A percentile compares a stretch with the other conserved stretches of the same genome.
Conservation (phyloP, 2,329 filamentous ascomycete species). For the Blastomyces emzantsi region DNA sequence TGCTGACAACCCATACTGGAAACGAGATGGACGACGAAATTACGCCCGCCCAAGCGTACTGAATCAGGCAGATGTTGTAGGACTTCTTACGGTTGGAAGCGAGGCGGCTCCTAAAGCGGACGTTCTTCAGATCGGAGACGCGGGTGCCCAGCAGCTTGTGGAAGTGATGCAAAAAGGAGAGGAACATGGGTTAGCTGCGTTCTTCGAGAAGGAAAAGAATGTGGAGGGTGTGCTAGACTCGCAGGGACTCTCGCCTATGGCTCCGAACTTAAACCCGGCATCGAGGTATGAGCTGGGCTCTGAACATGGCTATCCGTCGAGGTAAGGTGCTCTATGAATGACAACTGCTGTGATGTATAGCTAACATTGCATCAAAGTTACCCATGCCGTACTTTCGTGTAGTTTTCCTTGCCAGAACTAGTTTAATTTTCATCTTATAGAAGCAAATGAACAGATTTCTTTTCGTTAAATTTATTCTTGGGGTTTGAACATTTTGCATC, state of each 20-base stretch:
- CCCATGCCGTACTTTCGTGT: constrained; percentile 40
- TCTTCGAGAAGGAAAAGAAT: constrained; percentile 58
- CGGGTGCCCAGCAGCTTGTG: constrained; percentile 64
- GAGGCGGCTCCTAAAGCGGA: constrained; percentile 72
- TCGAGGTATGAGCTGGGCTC: constrained; percentile 55
- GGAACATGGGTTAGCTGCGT: constrained; percentile 60
- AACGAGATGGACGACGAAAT: constrained; percentile 73
- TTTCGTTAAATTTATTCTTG: neutral
- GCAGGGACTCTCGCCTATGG: constrained; percentile 77
- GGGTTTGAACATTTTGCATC: neutral
- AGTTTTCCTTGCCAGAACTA: constrained; percentile 12
- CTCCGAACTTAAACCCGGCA: constrained; percentile 55
- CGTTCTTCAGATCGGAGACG: constrained; percentile 61
- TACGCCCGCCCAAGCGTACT: constrained; percentile 77
- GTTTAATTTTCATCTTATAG: constrained; percentile 1
- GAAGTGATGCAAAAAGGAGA: constrained; percentile 65
- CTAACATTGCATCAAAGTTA: constrained; percentile 28
- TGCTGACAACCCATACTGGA: constrained; percentile 92
- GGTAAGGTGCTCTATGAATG: constrained; percentile 38
- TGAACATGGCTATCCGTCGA: constrained; percentile 56
- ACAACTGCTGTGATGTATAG: constrained; percentile 29
- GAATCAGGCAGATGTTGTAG: constrained; percentile 74
- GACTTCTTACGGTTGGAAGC: constrained; percentile 76
- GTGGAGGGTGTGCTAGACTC: constrained; percentile 56
- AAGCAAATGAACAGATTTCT: constrained; percentile 1